Evolutionary conservation across 2,329 filamentous ascomycete species (phyloP).

Genomic region (Xylariaceae sp.): DNA sequence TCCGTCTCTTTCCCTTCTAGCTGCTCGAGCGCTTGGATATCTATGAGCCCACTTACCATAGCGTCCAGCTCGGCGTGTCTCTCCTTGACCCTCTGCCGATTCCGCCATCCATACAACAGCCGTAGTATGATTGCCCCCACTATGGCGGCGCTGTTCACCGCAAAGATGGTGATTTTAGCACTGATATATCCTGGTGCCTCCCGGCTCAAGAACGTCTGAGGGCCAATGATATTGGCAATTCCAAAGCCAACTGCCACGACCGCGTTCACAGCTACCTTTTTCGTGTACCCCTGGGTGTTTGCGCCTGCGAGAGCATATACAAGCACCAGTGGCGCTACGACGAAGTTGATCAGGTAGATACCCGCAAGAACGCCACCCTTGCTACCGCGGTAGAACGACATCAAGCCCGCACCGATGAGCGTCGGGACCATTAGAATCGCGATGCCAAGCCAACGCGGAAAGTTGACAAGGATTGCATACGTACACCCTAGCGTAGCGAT

Average conservation of each 20-base stretch:
- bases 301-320: constrained; percentile 46
- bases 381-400: constrained; percentile 42
- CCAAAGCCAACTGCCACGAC: constrained; percentile 48
- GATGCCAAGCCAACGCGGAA: constrained; percentile 32
- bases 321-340: constrained; percentile 46
- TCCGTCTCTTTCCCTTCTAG: constrained; percentile 25
- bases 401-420: constrained; percentile 47
- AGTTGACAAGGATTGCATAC: constrained; percentile 16
- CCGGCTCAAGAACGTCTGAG: constrained; percentile 60
- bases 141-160: constrained; percentile 41
- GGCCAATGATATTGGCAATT: constrained; percentile 62
- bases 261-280: constrained; percentile 46
- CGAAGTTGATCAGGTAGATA: constrained; percentile 48
- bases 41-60: constrained; percentile 10
- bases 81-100: constrained; percentile 18
- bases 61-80: constrained; percentile 22
- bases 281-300: constrained; percentile 45
- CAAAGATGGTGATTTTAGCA: constrained; percentile 62
- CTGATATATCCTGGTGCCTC: constrained; percentile 60
- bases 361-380: constrained; percentile 47
- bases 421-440: constrained; percentile 40
- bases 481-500: constrained; percentile 23
- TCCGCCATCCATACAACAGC: constrained; percentile 36
- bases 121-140: constrained; percentile 28
- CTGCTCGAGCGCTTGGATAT: constrained; percentile 6